Evolutionary conservation across 2,329 filamentous ascomycete genomes (phyloP).

Genomic region (Pestalotiopsis sp.): DNA sequence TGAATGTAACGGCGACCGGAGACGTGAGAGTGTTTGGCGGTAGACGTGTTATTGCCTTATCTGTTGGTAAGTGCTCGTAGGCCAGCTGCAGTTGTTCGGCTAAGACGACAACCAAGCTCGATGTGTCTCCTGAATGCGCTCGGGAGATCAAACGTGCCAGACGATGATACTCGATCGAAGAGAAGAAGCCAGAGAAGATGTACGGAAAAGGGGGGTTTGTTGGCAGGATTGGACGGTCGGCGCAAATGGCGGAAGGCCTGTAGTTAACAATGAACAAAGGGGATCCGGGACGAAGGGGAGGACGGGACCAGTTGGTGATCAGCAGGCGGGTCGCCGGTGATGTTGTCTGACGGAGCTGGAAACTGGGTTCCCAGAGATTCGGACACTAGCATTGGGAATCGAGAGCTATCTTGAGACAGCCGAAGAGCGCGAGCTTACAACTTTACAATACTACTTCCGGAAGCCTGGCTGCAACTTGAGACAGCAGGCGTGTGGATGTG

Average conservation of each 20-base stretch:
- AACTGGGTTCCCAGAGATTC: conserved; percentile 3
- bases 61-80: neutral
- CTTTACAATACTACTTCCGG: neutral
- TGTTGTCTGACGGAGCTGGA: conserved; percentile 9
- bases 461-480: neutral
- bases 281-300: conserved; percentile 6
- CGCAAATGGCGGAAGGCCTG: neutral
- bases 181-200: conserved; percentile 26
- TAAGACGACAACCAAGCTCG: conserved; percentile 10
- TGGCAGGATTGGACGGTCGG: neutral
- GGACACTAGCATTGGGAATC: conserved; percentile 2
- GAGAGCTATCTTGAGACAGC: conserved; percentile 1
- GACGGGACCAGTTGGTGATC: conserved; percentile 7
- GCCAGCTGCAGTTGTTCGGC: conserved; percentile 1
- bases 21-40: neutral
- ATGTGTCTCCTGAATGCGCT: conserved; percentile 22
- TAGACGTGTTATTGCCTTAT: conserved; percentile 1
- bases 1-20: too few relatives aligned
- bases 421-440: neutral
- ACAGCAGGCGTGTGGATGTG: neutral
- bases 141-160: conserved; percentile 24
- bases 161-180: conserved; percentile 29
- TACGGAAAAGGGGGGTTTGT: neutral
- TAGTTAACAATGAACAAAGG: conserved; percentile 4
- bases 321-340: conserved; percentile 1